A percentile compares a stretch with the other conserved stretches of the same genome.
Evolutionary conservation across 139 green algal genomes (phyloP).

Genomic region (Asterochloris erici): DNA sequence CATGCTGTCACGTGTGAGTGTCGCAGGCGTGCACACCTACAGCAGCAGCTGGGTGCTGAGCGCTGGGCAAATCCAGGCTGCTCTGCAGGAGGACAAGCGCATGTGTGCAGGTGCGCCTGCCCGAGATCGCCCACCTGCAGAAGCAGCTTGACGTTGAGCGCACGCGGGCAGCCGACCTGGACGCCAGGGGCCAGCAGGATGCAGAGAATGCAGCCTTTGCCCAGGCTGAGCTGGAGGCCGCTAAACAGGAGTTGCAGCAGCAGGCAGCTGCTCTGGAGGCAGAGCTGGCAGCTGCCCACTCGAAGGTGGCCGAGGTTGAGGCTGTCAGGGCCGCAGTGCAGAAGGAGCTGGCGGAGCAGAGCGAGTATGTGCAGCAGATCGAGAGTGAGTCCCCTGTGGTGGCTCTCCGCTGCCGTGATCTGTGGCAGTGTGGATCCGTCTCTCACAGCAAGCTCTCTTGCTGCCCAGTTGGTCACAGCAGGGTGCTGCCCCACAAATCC

Average conservation of each 20-base stretch:
- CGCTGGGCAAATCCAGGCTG: no score
- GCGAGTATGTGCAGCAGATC: constrained; percentile 21
- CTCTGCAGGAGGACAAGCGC: no score
- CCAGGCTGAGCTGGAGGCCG: background rate
- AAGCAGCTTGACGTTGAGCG: constrained; percentile 26
- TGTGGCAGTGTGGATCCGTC: no score
- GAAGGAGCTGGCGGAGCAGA: constrained; percentile 9
- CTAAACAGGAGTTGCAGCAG: constrained; percentile 2
- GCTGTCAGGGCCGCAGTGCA: background rate
- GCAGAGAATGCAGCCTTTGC: background rate
- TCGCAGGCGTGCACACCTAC: no score
- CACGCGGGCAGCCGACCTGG: constrained; percentile 16
- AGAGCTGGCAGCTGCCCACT: background rate
- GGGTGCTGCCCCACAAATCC: no score
- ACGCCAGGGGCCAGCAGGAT: constrained; percentile 6
- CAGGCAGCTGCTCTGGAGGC: constrained; percentile 13
- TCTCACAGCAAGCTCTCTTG: no score
- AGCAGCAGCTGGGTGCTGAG: no score
- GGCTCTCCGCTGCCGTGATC: no score
- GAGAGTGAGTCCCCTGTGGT: background rate
- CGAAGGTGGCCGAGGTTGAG: background rate
- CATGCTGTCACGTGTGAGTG: no score
- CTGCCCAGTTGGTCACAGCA: no score
- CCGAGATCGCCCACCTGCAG: constrained; percentile 56
- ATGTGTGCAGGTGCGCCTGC: constrained; percentile 39